Evolutionary conservation across 2,329 filamentous ascomycete species (phyloP), one percentile per base, ranked within the genome.

Genomic region (Rugonectria rugulosa): DNA sequence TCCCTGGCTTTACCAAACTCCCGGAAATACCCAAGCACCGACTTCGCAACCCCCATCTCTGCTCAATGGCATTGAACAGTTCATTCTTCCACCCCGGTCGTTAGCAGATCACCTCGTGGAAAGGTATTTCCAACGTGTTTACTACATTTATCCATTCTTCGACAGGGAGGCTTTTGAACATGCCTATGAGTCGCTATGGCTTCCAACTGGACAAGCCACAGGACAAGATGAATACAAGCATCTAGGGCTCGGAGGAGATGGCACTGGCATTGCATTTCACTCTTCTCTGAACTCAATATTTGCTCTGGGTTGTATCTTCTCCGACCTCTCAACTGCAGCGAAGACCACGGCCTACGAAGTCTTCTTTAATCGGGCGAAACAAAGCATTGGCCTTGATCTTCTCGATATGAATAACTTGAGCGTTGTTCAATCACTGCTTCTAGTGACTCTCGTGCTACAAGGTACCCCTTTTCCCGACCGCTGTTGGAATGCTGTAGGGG

Each of bases 141-240:
- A 74, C 54, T 77, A 72, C 58, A 64, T 79, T 9, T 79, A 78
- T 46, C 78, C 78, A 0, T 75, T 78, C 51, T 74, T 80, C 46
- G 72, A 79, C 61, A 68, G 72, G 4, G 67, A 69, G 0, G 70
- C 70, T n/a, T 80, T 81, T 42, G 65, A 75, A 47, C 56, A 60
- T 15, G 74, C 73, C 1, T 79, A 79, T 41, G 62, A 72, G 26
- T 72, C 67, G 27, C 61, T 80, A 1, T 79, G 76, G 75, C 55
- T 58, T 7, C 60, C 69, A 8, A 26, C 9, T 32, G 29, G 10
- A 14, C 21, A 43, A 21, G 6, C 38, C n/a, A 7, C 11, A 10
- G 4, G 26, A 3, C n/a, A n/a, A 14, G 23, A 37, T 3, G 7
- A 20, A 14, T 26, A 42, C 15, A 21, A 29, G 9, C 60, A 69